A percentile compares a stretch with the other conserved stretches of the same genome.
phyloP scores from a whole-genome alignment of 2,329 filamentous ascomycete species.

The Macrophomina phaseolina region DNA sequence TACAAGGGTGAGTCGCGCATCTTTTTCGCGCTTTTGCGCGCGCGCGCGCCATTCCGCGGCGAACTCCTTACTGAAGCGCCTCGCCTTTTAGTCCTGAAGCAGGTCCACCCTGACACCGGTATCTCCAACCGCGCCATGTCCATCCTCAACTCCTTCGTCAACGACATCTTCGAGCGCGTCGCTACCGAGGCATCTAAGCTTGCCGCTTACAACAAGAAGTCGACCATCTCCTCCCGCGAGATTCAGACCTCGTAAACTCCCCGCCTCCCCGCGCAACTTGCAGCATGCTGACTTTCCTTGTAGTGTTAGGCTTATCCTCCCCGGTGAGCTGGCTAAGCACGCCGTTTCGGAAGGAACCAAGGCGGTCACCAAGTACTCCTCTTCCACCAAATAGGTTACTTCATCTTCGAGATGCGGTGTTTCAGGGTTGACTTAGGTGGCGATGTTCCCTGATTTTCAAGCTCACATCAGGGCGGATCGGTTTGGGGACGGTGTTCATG shows the following conservation, averaged over 20 bases:
- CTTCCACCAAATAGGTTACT: conserved; percentile 88
- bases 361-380: conserved; percentile 99
- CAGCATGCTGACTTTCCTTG: conserved; percentile 36
- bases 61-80: conserved; percentile 44
- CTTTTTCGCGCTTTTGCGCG: conserved; percentile 33
- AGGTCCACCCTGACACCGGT: conserved; percentile 99
- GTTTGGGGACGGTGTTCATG: conserved; percentile 41
- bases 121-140: conserved; percentile 99
- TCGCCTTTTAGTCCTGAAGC: conserved; percentile 82
- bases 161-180: conserved; percentile 99
- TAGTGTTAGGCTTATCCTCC: conserved; percentile 92
- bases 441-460: conserved; percentile 28
- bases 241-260: conserved; percentile 87
- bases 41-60: conserved; percentile 28
- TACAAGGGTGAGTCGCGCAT: conserved; percentile 83
- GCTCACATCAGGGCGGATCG: conserved; percentile 27
- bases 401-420: conserved; percentile 25
- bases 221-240: conserved; percentile 98
- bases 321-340: conserved; percentile 98
- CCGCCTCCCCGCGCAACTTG: neutral
- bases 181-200: conserved; percentile 99
- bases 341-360: conserved; percentile 99
- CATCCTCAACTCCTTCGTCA: conserved; percentile 99
- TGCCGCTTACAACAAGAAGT: conserved; percentile 99
- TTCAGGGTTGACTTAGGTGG: conserved; percentile 27